Evolutionary conservation across 805 yeast species (phyloP), one percentile per base, ranked within the genome.

Genomic region (Cyberlindnera sargentensis): DNA sequence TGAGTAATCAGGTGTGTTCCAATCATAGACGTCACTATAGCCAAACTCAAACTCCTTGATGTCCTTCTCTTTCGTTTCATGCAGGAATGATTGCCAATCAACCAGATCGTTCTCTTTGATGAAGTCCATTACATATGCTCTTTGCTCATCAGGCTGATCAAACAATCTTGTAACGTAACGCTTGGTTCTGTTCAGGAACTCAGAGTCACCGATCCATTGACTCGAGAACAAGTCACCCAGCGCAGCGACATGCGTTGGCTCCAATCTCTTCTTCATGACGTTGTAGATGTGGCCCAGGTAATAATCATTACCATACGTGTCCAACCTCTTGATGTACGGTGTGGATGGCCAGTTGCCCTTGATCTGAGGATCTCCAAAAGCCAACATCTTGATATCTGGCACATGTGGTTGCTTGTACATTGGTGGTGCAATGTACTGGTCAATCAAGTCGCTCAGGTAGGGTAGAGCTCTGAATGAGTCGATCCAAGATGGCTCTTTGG

Each of bases 341-440:
- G 95, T 83, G 26, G 70, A 66, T 6, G 74, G 76, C 84, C 87
- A 80, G 52, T 81, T 77, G 3, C 99, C 99, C 48, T 91, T 85
- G 62, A 93, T 90, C 66, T 93, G 99, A 0, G 99, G 99, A 58
- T 93, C 99, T 6, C 98, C 99, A 62, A 89, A 82, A 5, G 95
- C 84, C 50, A 90, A 62, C 63, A 93, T 63, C 48, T 77, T 78
- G 41, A 90, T 73, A 51, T 75, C 79, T 8, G 52, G 50, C 4
- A 50, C 44, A 3, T 26, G 38, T 27, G 51, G 49, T 10, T 41
- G 30, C 20, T 37, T 46, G 34, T 47, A 34, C 33, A 41, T 36
- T 45, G 53, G 33, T 31, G 53, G 43, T 29, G 63, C 23, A 44
- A 68, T 48, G 51, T 67, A 44, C 36, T 60, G 56, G 55, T 34